Evolutionary conservation across 495 filamentous ascomycete genomes (phyloP), one percentile per base, ranked within the genome.

Genomic region (Aspergillus taichungensis): DNA sequence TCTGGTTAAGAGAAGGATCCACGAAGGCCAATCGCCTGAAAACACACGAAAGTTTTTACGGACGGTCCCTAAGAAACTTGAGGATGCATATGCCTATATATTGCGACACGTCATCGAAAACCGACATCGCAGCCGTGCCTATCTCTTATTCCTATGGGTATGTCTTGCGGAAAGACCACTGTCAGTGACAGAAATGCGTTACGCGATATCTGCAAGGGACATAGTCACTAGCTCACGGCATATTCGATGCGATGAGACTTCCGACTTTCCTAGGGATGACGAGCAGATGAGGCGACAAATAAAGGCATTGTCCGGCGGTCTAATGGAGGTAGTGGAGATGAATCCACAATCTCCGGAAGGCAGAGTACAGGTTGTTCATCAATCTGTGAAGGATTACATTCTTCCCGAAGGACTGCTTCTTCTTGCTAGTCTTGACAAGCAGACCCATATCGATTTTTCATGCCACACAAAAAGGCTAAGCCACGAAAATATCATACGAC

Each of bases 321-420:
- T 54, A 13, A 42, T 44, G 1, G 47, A 50, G 36, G 35, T 54
- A 37, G 30, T 41, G 31, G 30, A 3, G 28, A 50, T 28, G 10
- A 0, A 33, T 1, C 5, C 1, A 4, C 18, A 1, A 1, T 24
- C 4, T 24, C 2, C 4, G 18, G 4, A 44, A 6, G 37, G 44
- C 3, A 54, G 18, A n/a, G 31, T 54, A 12, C 47, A 54, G 36
- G 45, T 45, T 6, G 38, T 54, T 10, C 51, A 54, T 41, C 47
- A 54, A 37, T 50, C 46, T 11, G 51, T 53, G 34, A 53, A 49
- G 30, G 51, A 53, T 31, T 53, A 46, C 46, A 38, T 49, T 24
- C 18, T 24, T 24, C 18, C 18, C 4, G 4, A 24, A 24, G 18
- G 18, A 4, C 18, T 24, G 18, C 2, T 24, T 24, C 18, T 24